A percentile compares a stretch with the other conserved stretches of the same genome.
Evolutionary conservation across 192 early-diverging fungal genomes (phyloP).

Genomic region (Glomus cerebriforme): DNA sequence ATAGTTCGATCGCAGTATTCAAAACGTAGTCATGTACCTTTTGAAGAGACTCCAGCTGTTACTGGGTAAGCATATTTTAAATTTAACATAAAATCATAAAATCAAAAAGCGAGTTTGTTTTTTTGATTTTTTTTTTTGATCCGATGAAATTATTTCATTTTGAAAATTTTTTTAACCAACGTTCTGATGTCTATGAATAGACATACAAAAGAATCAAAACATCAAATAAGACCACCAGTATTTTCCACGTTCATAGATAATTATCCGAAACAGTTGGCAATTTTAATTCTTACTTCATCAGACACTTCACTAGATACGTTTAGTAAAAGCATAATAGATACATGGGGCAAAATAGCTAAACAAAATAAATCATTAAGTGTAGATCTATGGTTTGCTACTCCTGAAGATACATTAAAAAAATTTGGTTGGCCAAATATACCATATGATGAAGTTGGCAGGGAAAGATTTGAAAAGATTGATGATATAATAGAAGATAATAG

Average conservation of each 20-base stretch:
- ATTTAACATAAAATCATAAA: too few species aligned
- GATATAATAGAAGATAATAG: background rate
- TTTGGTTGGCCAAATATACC: conserved; percentile 29
- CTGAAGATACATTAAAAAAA: conserved; percentile 14
- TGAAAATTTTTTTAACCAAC: background rate
- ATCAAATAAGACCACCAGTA: background rate
- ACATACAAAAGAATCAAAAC: background rate
- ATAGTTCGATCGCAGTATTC: background rate
- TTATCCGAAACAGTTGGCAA: conserved; percentile 24
- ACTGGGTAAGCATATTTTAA: conserved; percentile 21
- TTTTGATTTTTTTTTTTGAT: too few species aligned
- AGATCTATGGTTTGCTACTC: conserved; percentile 21
- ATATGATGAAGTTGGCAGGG: background rate
- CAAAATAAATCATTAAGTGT: conserved; percentile 23
- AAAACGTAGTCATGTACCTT: background rate
- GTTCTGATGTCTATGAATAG: background rate
- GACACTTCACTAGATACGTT: conserved; percentile 1
- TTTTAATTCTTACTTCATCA: conserved; percentile 18
- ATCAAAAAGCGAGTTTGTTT: too few species aligned
- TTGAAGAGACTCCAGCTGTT: conserved; percentile 21
- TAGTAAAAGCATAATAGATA: conserved; percentile 10
- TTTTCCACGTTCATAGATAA: conserved; percentile 25
- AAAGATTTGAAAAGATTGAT: background rate
- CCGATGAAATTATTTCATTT: background rate
- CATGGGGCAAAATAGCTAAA: conserved; percentile 21